Percentiles rank a stretch among this genome's conserved stretches.
phyloP scores from a whole-genome alignment of 2,329 filamentous ascomycete species.

The Fusarium illudens region DNA sequence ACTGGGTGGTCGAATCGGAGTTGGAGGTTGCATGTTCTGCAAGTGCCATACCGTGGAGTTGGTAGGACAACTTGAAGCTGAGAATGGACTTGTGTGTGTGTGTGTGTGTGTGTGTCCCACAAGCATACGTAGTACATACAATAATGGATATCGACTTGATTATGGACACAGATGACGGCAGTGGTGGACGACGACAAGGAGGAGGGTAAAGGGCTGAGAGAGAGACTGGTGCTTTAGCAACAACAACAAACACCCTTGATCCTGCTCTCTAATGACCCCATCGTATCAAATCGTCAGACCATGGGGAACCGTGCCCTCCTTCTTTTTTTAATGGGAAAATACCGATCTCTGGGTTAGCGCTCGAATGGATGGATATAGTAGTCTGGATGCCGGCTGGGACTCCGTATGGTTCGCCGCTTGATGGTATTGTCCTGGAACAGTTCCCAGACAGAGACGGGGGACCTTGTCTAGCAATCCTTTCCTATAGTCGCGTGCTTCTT shows the following conservation, averaged over 20 bases:
- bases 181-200: not conserved
- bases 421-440: not conserved
- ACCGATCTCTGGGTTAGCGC: not conserved
- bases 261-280: not conserved
- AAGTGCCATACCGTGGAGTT: not conserved
- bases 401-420: not conserved
- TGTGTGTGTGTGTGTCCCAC: not conserved
- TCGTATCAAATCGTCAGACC: conserved; percentile 1
- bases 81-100: not conserved
- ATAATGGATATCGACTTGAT: not conserved
- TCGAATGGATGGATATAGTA: not conserved
- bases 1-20: not conserved
- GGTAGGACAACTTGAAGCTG: not conserved
- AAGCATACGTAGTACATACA: too few relatives aligned
- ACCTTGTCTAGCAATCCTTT: not conserved
- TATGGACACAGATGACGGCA: not conserved
- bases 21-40: not conserved
- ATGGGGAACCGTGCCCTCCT: not conserved
- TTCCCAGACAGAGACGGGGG: not conserved
- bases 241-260: not conserved
- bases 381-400: not conserved
- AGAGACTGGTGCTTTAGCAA: not conserved
- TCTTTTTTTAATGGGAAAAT: not conserved
- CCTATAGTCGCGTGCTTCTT: not conserved
- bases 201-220: not conserved